Conservation (phyloP, 257 asterid species). For the Handroanthus guayacan region DNA sequence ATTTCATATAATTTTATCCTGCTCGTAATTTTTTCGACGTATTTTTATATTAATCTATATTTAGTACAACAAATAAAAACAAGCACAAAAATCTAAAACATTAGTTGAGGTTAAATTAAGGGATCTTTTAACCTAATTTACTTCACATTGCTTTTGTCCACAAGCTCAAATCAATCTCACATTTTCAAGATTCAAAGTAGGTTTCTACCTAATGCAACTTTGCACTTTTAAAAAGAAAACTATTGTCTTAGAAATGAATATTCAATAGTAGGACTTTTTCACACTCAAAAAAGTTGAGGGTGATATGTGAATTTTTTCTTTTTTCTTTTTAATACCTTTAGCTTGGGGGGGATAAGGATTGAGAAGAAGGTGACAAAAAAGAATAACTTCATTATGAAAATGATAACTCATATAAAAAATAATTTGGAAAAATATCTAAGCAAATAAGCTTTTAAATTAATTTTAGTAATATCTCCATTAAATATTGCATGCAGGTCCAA, state of each 20-base stretch:
- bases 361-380: not conserved
- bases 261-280: conserved; percentile 19
- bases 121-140: conserved; percentile 45
- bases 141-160: conserved; percentile 29
- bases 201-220: conserved; percentile 35
- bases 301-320: not conserved
- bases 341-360: conserved; percentile 4
- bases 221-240: conserved; percentile 26
- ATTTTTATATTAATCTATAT: not conserved
- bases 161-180: conserved; percentile 26
- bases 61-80: conserved; percentile 26
- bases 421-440: not conserved
- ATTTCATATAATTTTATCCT: no score
- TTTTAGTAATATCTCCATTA: not conserved
- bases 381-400: not conserved
- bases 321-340: not conserved
- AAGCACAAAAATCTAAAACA: conserved; percentile 20
- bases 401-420: not conserved
- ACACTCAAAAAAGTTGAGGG: conserved; percentile 16
- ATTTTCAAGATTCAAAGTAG: conserved; percentile 32
- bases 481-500: no score
- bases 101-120: conserved; percentile 39
- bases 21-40: not conserved
- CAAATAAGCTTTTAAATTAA: not conserved
- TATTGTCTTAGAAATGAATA: conserved; percentile 30